Evolutionary conservation across 2,329 filamentous ascomycete genomes (phyloP), one percentile per base, ranked within the genome.

Genomic region (Cladosporium phlei): DNA sequence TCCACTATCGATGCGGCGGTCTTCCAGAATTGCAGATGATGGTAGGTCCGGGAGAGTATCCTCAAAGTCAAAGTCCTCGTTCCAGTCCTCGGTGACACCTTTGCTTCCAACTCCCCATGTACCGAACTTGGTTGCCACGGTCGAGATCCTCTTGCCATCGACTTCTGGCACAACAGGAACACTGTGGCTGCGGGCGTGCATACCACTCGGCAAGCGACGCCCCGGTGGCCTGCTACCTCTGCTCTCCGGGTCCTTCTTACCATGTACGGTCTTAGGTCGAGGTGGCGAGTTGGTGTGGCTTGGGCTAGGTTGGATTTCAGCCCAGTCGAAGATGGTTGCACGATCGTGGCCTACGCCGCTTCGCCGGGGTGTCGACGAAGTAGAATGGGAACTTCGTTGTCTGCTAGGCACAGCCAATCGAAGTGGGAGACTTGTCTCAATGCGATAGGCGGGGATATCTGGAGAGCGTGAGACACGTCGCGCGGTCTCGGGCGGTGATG

Each of bases 31-130:
- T n/a, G n/a, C n/a, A 21, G 57, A 55, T 33, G 76, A 72, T 3
- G 57, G 52, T 3, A 54, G 32, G 4, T 53, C 50, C 3, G 52
- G 53, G 10, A 35, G 40, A 10, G 68, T 61, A 38, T 80, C 77
- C 17, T 77, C 76, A 61, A 91, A 90, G 50, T 91, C 86, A 57
- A 94, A 93, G 63, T 94, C 88, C 53, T 90, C 86, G 57, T 91
- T 88, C 88, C 88, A 94, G 59, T 93, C 87, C 62, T 94, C 88
- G 51, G 84, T 90, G 9, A 83, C 82, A 12, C 80, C 84, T 64
- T 90, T 90, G 52, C 80, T 83, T n/a, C 84, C 81, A 32, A 88
- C 69, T 2, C 85, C 86, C 86, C 86, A 91, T 1, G 86, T 90
- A 33, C 86, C 85, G 59, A 88, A 91, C 58, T 89, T 90, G 44